Evolutionary conservation across 2,329 filamentous ascomycete genomes (phyloP).

Genomic region (Amesomyces nigricolor): DNA sequence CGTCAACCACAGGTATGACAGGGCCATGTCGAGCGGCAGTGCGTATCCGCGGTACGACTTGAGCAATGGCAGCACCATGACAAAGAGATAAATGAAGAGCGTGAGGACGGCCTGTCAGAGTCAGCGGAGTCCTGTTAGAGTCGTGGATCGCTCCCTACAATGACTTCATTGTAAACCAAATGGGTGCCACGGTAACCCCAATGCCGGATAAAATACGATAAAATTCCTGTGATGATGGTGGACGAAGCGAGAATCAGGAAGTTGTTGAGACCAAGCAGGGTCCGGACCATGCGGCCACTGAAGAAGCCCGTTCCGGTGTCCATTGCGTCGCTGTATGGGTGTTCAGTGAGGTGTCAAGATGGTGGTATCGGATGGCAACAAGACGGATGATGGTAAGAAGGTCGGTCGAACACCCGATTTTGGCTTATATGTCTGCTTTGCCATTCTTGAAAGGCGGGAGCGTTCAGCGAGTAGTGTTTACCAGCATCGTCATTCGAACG

Average conservation of each 20-base stretch:
- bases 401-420: too few species aligned
- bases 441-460: too few species aligned
- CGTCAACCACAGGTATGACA: slow-evolving; percentile 26
- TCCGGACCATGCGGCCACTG: slow-evolving; percentile 16
- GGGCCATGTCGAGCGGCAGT: slow-evolving; percentile 20
- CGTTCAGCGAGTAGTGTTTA: too few species aligned
- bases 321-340: slow-evolving; percentile 5
- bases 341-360: too few species aligned
- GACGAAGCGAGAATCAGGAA: slow-evolving; percentile 23
- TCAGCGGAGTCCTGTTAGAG: neutral
- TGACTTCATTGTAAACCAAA: slow-evolving; percentile 21
- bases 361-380: too few species aligned
- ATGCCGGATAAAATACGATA: slow-evolving; percentile 21
- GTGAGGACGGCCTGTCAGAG: slow-evolving; percentile 21
- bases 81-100: slow-evolving; percentile 23
- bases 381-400: too few species aligned
- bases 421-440: too few species aligned
- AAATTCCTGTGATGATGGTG: slow-evolving; percentile 21
- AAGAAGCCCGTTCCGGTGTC: slow-evolving; percentile 8
- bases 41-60: slow-evolving; percentile 25
- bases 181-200: slow-evolving; percentile 17
- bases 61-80: slow-evolving; percentile 19
- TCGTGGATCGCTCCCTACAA: slow-evolving; percentile 7
- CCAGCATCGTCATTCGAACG: too few species aligned
- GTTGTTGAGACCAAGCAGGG: slow-evolving; percentile 20